phyloP scores from a whole-genome alignment of 1,139 yeast genomes.

The Arxiozyma heterogenica region DNA sequence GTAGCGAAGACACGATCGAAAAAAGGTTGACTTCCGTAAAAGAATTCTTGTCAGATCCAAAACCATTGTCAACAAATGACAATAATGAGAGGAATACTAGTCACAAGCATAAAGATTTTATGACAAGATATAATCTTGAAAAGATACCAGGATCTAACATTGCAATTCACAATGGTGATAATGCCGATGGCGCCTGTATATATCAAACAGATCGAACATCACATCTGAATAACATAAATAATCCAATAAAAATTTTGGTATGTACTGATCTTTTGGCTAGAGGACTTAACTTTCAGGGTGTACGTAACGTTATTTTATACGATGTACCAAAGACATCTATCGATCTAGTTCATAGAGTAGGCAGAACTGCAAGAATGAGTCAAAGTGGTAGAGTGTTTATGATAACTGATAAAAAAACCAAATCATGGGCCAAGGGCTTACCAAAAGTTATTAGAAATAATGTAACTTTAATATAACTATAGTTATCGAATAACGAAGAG shows the following conservation, averaged over 20 bases:
- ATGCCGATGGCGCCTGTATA: conserved; percentile 20
- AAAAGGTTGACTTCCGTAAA: conserved; percentile 49
- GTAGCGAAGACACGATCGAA: conserved; percentile 52
- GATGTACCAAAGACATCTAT: conserved; percentile 81
- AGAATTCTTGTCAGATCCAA: conserved; percentile 41
- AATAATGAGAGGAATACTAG: not conserved
- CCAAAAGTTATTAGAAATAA: conserved; percentile 58
- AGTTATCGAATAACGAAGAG: too few relatives aligned
- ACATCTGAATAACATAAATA: not conserved
- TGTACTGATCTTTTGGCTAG: conserved; percentile 90
- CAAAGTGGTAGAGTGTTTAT: conserved; percentile 81
- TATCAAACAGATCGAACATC: conserved; percentile 14
- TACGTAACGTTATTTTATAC: conserved; percentile 72
- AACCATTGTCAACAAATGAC: not conserved
- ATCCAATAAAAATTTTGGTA: conserved; percentile 46
- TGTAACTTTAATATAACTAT: conserved; percentile 13
- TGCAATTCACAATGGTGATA: conserved; percentile 6
- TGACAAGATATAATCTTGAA: conserved; percentile 6
- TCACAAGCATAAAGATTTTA: conserved; percentile 3
- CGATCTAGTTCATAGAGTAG: conserved; percentile 84
- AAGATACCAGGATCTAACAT: conserved; percentile 25
- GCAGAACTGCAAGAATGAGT: conserved; percentile 90
- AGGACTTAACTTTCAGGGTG: conserved; percentile 78
- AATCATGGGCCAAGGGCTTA: conserved; percentile 77
- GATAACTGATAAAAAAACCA: conserved; percentile 51